Conservation (phyloP, 2,329 filamentous ascomycete genomes). For the Cercospora nicotianae region DNA sequence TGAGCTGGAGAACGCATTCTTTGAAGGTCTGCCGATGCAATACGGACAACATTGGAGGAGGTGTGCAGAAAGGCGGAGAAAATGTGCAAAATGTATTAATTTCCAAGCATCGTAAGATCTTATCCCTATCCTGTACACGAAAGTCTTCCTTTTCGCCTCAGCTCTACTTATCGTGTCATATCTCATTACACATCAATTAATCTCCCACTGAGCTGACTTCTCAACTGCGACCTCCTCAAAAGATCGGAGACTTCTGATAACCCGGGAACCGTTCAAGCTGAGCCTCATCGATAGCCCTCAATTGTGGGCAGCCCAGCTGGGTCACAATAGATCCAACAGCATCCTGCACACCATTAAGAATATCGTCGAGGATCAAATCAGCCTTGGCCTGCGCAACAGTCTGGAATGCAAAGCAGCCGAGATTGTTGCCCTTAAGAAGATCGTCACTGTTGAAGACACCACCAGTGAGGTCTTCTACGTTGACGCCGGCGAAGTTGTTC, state of each 20-base stretch:
- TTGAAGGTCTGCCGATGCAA: too few relatives aligned
- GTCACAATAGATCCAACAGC: constrained; percentile 22
- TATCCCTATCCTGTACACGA: background rate
- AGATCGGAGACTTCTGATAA: constrained; percentile 22
- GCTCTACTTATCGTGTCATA: background rate
- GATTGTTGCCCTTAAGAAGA: constrained; percentile 38
- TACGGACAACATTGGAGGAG: too few relatives aligned
- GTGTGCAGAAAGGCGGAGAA: background rate
- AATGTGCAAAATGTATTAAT: background rate
- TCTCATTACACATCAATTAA: background rate
- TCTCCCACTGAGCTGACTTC: background rate
- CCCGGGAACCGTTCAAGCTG: constrained; percentile 35
- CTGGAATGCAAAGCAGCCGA: constrained; percentile 41
- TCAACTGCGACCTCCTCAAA: background rate
- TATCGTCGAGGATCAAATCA: constrained; percentile 26
- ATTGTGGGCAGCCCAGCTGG: constrained; percentile 33
- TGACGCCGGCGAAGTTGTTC: constrained; percentile 41
- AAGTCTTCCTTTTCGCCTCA: background rate
- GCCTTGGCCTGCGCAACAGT: constrained; percentile 39
- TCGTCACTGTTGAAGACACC: constrained; percentile 45
- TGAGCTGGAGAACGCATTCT: too few relatives aligned
- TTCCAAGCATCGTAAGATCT: background rate
- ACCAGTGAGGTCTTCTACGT: constrained; percentile 40
- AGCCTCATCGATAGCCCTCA: constrained; percentile 32
- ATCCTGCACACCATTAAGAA: constrained; percentile 17